Conservation (phyloP, 768 basidiomycete species). For the Mycena metata region DNA sequence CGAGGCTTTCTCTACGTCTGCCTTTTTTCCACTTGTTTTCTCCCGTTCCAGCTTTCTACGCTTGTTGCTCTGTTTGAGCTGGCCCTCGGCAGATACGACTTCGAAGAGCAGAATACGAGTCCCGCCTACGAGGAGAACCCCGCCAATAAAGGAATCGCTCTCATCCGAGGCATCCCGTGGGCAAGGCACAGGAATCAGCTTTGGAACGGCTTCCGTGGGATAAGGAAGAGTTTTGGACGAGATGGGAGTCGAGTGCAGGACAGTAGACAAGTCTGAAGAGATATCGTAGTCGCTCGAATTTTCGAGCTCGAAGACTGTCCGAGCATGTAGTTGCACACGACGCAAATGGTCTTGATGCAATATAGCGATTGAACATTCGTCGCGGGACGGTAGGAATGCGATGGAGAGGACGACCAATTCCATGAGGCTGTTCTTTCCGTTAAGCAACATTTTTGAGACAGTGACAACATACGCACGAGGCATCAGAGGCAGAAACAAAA, state of each 20-base stretch:
- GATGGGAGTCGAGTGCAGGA: conserved; percentile 67
- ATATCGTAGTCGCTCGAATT: conserved; percentile 66
- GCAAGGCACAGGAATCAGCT: conserved; percentile 56
- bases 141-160: conserved; percentile 63
- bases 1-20: conserved; percentile 60
- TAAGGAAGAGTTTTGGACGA: conserved; percentile 62
- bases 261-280: conserved; percentile 58
- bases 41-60: conserved; percentile 64
- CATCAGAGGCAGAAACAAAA: conserved; percentile 70
- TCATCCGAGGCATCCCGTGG: conserved; percentile 49
- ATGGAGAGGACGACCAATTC: conserved; percentile 67
- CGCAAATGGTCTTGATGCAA: conserved; percentile 74
- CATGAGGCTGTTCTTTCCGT: conserved; percentile 22
- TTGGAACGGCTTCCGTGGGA: conserved; percentile 56
- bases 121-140: conserved; percentile 79
- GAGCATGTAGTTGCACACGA: conserved; percentile 73
- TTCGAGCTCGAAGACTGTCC: conserved; percentile 62
- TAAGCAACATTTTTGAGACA: conserved; percentile 12
- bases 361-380: conserved; percentile 71
- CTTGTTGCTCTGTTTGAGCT: conserved; percentile 69
- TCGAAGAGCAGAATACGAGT: conserved; percentile 75
- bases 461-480: conserved; percentile 62
- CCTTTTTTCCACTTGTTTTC: conserved; percentile 60
- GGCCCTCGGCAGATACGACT: conserved; percentile 59
- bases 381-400: conserved; percentile 66